Evolutionary conservation across 306 rosid species (phyloP), one percentile per base, ranked within the genome.

Genomic region (Vicia sativa): DNA sequence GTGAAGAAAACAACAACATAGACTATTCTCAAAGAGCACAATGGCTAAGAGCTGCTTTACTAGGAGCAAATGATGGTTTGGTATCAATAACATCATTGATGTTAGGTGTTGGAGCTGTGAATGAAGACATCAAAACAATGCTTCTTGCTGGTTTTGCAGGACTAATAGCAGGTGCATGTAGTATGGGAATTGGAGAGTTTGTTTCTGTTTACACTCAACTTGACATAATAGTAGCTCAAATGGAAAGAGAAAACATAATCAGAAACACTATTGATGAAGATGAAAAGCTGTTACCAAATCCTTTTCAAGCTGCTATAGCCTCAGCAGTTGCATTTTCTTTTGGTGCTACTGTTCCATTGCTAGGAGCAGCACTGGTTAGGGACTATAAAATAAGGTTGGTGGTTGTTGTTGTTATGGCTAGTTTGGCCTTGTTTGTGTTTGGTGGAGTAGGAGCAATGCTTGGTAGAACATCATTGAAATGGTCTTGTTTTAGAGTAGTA

Each of bases 121-220:
- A 76, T 23, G 61, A 77, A 43, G 87, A 83, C 53, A 70, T 60
- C 26, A 77, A 55, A 38, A 72, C 77, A 55, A 83, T 85, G 84
- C 78, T 85, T 25, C 76, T 85, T 0, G 87, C 89, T 0, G 85
- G 91, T 10, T 88, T 85, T 9, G 85, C 85, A 0, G 95, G 91
- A 4, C 65, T 85, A 10, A 80, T 81, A 1, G 85, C 87, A 0
- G 91, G 91, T 4, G 88, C 89, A 0, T 81, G 91, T 26, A 83
- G 87, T 34, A 79, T 88, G 95, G 83, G 84, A n/a, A 79, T 88
- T 1, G 87, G 88, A 11, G 91, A 75, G 70, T 88, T 83, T 67
- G 89, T 79, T 13, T 88, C 87, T 1, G 85, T 77, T 28, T 66
- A 78, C 75, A 78, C 86, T 52, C 88, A 82, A 2, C 67, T 59